A percentile compares a stretch with the other conserved stretches of the same genome.
phyloP scores from a whole-genome alignment of 2,329 filamentous ascomycete species.

The Neofusicoccum umdonicola region DNA sequence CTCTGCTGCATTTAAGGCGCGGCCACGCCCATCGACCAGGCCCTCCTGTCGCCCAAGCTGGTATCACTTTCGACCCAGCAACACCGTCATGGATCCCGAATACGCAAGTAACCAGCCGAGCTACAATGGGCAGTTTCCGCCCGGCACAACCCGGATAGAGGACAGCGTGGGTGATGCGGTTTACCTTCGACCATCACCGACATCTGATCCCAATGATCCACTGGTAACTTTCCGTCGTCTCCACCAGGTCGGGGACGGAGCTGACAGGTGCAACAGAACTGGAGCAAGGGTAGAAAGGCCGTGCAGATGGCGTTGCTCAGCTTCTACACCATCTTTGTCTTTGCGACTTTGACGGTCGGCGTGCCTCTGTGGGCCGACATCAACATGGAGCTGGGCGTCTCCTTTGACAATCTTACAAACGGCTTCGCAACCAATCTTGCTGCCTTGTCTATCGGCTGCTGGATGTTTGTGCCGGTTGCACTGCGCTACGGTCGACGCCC shows the following conservation, averaged over 20 bases:
- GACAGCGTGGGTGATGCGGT: not conserved
- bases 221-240: slow-evolving; percentile 26
- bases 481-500: slow-evolving; percentile 48
- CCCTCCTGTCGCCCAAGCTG: not conserved
- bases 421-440: slow-evolving; percentile 46
- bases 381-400: slow-evolving; percentile 44
- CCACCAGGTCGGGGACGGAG: too few relatives aligned
- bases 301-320: slow-evolving; percentile 43
- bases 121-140: not conserved
- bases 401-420: slow-evolving; percentile 43
- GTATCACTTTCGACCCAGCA: not conserved
- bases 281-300: slow-evolving; percentile 42
- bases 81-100: not conserved
- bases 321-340: slow-evolving; percentile 45
- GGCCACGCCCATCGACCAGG: not conserved
- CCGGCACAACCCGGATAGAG: not conserved
- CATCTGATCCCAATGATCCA: slow-evolving; percentile 37
- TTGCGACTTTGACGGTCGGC: slow-evolving; percentile 42
- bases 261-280: slow-evolving; percentile 36
- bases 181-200: not conserved
- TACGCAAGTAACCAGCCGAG: not conserved
- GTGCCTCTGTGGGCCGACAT: slow-evolving; percentile 45
- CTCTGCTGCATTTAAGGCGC: not conserved
- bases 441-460: slow-evolving; percentile 40
- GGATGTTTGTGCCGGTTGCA: slow-evolving; percentile 47